Evolutionary conservation across 805 yeast genomes (phyloP).

Genomic region (Teunomyces barrocoloradensis): DNA sequence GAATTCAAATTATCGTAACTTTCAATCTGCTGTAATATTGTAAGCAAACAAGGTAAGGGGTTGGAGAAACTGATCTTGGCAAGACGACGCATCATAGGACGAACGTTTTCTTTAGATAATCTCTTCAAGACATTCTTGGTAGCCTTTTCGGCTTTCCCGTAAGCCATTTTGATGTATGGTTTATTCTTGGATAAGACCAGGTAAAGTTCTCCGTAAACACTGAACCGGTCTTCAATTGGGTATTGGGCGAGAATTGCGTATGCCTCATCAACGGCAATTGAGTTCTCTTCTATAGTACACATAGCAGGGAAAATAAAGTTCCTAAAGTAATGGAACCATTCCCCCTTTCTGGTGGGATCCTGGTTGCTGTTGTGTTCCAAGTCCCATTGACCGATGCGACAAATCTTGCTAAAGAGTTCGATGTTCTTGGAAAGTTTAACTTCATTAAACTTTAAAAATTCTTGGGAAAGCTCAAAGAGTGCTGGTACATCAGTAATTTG

Average conservation of each 20-base stretch:
- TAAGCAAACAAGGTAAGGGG: slow-evolving; percentile 74
- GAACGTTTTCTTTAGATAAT: slow-evolving; percentile 74
- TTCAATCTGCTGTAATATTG: slow-evolving; percentile 78
- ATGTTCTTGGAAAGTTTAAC: slow-evolving; percentile 50
- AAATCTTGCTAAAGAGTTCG: slow-evolving; percentile 51
- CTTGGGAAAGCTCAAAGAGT: slow-evolving; percentile 46
- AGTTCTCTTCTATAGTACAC: slow-evolving; percentile 51
- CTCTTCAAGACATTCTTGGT: slow-evolving; percentile 78
- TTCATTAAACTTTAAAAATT: slow-evolving; percentile 54
- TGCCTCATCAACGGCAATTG: slow-evolving; percentile 59
- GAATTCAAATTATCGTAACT: slow-evolving; percentile 85
- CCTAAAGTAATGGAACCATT: slow-evolving; percentile 62
- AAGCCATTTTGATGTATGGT: slow-evolving; percentile 55
- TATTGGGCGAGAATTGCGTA: slow-evolving; percentile 52
- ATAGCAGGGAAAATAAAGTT: slow-evolving; percentile 65
- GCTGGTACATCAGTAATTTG: slow-evolving; percentile 37
- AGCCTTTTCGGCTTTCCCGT: slow-evolving; percentile 68
- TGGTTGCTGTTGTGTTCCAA: slow-evolving; percentile 17
- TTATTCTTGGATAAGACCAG: slow-evolving; percentile 55
- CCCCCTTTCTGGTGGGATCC: slow-evolving; percentile 11
- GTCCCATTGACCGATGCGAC: slow-evolving; percentile 54
- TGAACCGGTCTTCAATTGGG: slow-evolving; percentile 63
- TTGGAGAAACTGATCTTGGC: slow-evolving; percentile 71
- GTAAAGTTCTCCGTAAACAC: slow-evolving; percentile 76
- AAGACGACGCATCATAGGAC: slow-evolving; percentile 66